Base-by-base conservation (phyloP, 1,139 yeast species). In the Yueomyces sp. region DNA sequence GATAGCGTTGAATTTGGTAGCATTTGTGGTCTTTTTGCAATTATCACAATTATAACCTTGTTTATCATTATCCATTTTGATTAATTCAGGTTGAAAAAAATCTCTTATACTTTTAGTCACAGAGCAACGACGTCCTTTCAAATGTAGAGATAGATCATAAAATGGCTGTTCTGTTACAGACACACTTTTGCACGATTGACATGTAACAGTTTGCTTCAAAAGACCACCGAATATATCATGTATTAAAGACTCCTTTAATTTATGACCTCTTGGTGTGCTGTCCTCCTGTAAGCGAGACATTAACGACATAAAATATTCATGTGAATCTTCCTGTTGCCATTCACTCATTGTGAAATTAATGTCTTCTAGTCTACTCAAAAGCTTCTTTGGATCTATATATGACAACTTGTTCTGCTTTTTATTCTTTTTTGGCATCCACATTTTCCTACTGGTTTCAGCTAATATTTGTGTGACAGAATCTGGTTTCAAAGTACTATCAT, bases 321-420 rank as follows among this genome's bases (percentile, higher is more conserved):
- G 99, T 1, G 96, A 83, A 62, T 91, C 99, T 63, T 91, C 97
- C 62, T 91, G 98, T 62, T 86, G 89, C 95, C 95, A 87, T 59
- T 81, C 91, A 36, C 89, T 79, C 95, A 89, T 86, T 93, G 85
- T 82, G 59, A 95, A 86, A 62, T 89, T 89, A 54, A 89, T 86
- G 53, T 86, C 95, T 42, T 76, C 84, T 45, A 89, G 67, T 48
- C 91, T 70, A 42, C 72, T 70, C 44, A 87, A 80, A 52, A 89
- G 69, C 53, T 74, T 76, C 52, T 78, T 77, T 3, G 96, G 96
- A 57, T 84, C 79, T 46, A 81, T 68, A 53, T 70, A 78, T 48
- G 70, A 68, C 3, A 55, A 48, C 40, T 50, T 53, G 38, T 51
- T 46, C 37, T 52, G 53, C 43, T 62, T 61, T 40, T 54, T 56